Evolutionary conservation across 352 stramenopile species (phyloP).

Genomic region (Phytophthora pistaciae): DNA sequence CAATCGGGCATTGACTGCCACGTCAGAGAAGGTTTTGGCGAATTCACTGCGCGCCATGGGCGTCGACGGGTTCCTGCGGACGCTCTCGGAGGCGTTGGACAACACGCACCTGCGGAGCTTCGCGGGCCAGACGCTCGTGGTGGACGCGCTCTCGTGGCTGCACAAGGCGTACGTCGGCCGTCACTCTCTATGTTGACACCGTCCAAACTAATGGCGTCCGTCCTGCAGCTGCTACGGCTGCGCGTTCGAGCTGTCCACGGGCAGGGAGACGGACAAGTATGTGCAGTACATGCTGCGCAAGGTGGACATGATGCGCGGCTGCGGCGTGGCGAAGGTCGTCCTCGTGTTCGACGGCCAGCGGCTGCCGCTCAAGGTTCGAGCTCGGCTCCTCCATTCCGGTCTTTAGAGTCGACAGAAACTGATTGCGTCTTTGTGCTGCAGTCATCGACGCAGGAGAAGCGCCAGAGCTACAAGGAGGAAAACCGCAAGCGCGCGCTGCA

Average conservation of each 20-base stretch:
- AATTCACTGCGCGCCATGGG: constrained; percentile 41
- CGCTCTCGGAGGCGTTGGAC: constrained; percentile 65
- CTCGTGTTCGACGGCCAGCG: constrained; percentile 84
- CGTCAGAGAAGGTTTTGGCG: too few species aligned
- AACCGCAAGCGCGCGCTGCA: constrained; percentile 64
- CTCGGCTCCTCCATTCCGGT: background rate
- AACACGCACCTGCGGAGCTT: constrained; percentile 64
- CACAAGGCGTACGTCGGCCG: constrained; percentile 72
- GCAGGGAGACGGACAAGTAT: constrained; percentile 69
- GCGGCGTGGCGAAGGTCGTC: constrained; percentile 61
- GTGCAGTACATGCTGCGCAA: constrained; percentile 83
- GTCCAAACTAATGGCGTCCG: constrained; percentile 6
- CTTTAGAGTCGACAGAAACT: background rate
- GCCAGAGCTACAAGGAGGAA: constrained; percentile 62
- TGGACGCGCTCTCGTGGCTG: constrained; percentile 83
- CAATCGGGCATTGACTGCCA: background rate
- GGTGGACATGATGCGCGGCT: constrained; percentile 66
- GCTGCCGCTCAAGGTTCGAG: constrained; percentile 69
- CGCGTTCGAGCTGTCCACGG: constrained; percentile 77
- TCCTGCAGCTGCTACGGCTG: constrained; percentile 75
- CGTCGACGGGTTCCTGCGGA: constrained; percentile 70
- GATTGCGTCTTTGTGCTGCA: constrained; percentile 17
- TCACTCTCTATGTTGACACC: background rate
- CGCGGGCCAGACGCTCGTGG: constrained; percentile 61
- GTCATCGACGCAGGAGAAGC: constrained; percentile 75